Conservation (phyloP, 75 land plant genomes). For the Cryptomeria japonica region DNA sequence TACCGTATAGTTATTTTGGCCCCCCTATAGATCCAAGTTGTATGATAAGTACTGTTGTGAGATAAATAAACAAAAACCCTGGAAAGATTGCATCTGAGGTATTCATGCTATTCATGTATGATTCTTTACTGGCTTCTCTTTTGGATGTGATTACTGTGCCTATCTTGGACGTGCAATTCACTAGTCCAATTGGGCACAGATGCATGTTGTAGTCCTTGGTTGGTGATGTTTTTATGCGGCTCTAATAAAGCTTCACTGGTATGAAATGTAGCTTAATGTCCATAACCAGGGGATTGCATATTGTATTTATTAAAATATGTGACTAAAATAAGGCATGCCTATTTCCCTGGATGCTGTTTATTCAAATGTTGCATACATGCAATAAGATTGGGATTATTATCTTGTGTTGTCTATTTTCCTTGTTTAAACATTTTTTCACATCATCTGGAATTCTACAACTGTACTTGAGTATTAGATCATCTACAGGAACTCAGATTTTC, state of each 20-base stretch:
- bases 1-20: background rate
- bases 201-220: background rate
- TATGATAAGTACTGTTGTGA: background rate
- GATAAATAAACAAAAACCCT: constrained; percentile 1
- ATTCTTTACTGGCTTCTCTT: background rate
- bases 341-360: background rate
- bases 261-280: background rate
- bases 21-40: background rate
- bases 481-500: background rate
- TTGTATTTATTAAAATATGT: background rate
- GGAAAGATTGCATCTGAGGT: background rate
- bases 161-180: background rate
- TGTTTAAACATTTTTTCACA: background rate
- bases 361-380: background rate
- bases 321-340: background rate
- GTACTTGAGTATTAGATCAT: background rate
- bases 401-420: background rate
- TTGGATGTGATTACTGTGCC: background rate
- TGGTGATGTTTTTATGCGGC: constrained; percentile 6
- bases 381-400: background rate
- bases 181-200: background rate
- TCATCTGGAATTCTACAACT: background rate
- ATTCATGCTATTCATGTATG: background rate
- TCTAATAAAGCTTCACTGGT: background rate
- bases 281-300: background rate